Conservation (phyloP, 2,329 filamentous ascomycete species). For the Neonectria neomacrospora region DNA sequence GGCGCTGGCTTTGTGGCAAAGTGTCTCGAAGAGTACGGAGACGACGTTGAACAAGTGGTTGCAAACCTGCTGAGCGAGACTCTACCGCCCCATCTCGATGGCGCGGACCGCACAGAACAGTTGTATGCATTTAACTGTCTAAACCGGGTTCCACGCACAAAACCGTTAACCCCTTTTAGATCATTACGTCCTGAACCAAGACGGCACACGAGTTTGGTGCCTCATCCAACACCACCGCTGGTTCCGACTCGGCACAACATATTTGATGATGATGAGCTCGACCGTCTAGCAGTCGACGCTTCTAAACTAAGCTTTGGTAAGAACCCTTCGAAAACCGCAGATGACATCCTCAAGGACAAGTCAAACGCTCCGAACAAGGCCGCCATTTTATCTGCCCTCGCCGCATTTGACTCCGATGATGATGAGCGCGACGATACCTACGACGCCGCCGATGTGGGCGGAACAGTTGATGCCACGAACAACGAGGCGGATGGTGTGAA, state of each 20-base stretch:
- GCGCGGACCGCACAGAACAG: slow-evolving; percentile 71
- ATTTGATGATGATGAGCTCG: slow-evolving; percentile 84
- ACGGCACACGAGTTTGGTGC: slow-evolving; percentile 58
- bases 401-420: slow-evolving; percentile 91
- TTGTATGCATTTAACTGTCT: slow-evolving; percentile 57
- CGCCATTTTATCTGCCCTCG: slow-evolving; percentile 87
- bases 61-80: slow-evolving; percentile 83
- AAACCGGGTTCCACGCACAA: not conserved
- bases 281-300: slow-evolving; percentile 73
- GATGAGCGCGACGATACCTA: slow-evolving; percentile 98
- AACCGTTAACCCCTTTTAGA: slow-evolving; percentile 42
- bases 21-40: slow-evolving; percentile 81
- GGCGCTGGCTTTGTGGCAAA: slow-evolving; percentile 84
- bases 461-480: slow-evolving; percentile 79
- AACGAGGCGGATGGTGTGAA: slow-evolving; percentile 61
- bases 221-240: slow-evolving; percentile 68
- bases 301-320: slow-evolving; percentile 84
- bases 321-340: slow-evolving; percentile 71
- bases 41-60: slow-evolving; percentile 82
- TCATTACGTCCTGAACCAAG: slow-evolving; percentile 42
- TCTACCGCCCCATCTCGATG: slow-evolving; percentile 74
- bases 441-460: slow-evolving; percentile 90
- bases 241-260: slow-evolving; percentile 74
- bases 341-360: slow-evolving; percentile 75
- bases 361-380: slow-evolving; percentile 78